phyloP scores from a whole-genome alignment of 495 filamentous ascomycete genomes.

The Immersiella caudata region DNA sequence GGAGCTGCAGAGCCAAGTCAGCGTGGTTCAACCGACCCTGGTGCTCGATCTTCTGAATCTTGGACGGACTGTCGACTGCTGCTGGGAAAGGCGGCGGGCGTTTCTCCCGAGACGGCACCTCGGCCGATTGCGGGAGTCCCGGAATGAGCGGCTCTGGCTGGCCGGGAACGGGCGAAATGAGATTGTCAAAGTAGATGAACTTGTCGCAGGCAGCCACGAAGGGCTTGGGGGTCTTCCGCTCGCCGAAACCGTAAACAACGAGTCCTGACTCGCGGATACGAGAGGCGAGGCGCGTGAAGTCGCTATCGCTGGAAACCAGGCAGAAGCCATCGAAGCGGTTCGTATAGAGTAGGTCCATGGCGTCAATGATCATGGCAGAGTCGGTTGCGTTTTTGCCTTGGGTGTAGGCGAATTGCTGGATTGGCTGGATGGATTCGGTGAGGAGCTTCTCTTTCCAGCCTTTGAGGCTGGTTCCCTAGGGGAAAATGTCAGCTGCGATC shows the following conservation, averaged over 20 bases:
- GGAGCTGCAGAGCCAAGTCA: constrained; percentile 4
- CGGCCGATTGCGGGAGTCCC: background rate
- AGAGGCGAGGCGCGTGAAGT: constrained; percentile 27
- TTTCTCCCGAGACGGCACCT: background rate
- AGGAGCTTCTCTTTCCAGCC: constrained; percentile 30
- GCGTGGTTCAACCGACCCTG: background rate
- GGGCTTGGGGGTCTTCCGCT: constrained; percentile 27
- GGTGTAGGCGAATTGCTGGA: constrained; percentile 32
- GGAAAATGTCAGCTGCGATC: too few species aligned
- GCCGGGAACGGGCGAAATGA: background rate
- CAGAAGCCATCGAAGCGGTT: constrained; percentile 29
- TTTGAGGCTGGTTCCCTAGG: constrained; percentile 17
- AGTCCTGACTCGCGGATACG: constrained; percentile 31
- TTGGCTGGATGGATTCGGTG: constrained; percentile 25
- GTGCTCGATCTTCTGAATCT: background rate
- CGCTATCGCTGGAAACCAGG: constrained; percentile 31
- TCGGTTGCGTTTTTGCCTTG: constrained; percentile 28
- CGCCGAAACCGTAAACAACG: constrained; percentile 28
- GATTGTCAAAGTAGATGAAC: constrained; percentile 29
- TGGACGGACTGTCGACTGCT: background rate
- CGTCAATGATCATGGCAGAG: constrained; percentile 30
- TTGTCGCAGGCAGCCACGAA: constrained; percentile 27
- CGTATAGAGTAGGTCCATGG: constrained; percentile 31
- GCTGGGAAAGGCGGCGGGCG: background rate
- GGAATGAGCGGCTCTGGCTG: background rate